Evolutionary conservation across 2,329 filamentous ascomycete genomes (phyloP), one percentile per base, ranked within the genome.

Genomic region (Penicillium crustosum): DNA sequence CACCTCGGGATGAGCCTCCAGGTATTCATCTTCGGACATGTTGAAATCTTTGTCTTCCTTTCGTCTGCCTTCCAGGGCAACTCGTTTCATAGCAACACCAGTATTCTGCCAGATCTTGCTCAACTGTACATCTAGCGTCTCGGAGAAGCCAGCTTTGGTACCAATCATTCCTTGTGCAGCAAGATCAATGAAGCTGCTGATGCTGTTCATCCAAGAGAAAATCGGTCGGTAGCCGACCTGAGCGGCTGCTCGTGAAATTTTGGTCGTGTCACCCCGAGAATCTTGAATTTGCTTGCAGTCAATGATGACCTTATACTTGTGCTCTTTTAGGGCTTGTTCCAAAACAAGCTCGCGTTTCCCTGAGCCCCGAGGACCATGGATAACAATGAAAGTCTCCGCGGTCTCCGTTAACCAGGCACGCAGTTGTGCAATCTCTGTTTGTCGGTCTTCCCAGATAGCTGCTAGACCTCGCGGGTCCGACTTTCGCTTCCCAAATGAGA

Each of bases 281-380:
- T 97, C 93, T 58, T 93, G 89, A 12, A 97, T 90, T 1, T 90
- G 89, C 72, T 96, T 96, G 79, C 93, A 97, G 76, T 99, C 94
- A 44, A 97, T 85, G 4, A 95, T 80, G 3, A 97, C 79, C 47
- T 93, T 91, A 63, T 95, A 87, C 62, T 85, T 87, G 44, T 89
- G 86, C 8, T 86, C 85, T 62, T 89, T 86, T 17, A 97, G 80
- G 0, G 91, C 89, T 73, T 96, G 90, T 42, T 96, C 89, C 58
- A 96, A 73, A 2, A 97, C 87, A 13, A 97, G 82, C 66, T 97
- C 93, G 61, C 86, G 88, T 76, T 97, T 97, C 1, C 93, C 94
- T 0, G 91, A 95, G 7, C 93, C 94, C 51, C 92, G 86, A 5
- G 94, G 93, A 0, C 94, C 94, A 70, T 96, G 93, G 0, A 99